Base-by-base conservation (phyloP, 768 basidiomycete genomes). In the Xerocomellus amylosporus region DNA sequence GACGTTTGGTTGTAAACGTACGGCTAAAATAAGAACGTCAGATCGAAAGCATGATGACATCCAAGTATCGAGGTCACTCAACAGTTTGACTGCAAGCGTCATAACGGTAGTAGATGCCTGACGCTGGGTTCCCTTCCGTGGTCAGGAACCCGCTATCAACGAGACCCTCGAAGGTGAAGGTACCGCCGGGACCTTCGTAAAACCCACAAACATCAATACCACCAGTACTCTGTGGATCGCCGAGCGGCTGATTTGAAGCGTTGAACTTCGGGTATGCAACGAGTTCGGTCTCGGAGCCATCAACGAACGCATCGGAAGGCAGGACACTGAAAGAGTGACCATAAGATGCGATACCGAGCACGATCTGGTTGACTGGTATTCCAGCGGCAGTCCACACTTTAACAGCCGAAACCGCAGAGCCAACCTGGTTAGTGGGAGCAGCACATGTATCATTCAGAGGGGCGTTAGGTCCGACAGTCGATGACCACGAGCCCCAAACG, bases 341-440 rank as follows among this genome's bases (percentile, higher is more conserved):
- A 71, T 92, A 95, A 4, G 86, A 71, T 9, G 92, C 82, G 2
- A 95, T 83, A 45, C 90, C 93, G 8, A 97, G 81, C 13, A 92
- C 82, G 54, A 95, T 88, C 73, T 87, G 68, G 55, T 58, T 4
- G 19, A 71, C 66, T 1, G 92, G 89, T 65, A 96, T 86, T 6
- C 90, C 89, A 38, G 93, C 92, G 2, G 68, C 62, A 2, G 74
- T 80, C 95, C 94, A 97, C 1, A 80, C 77, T 8, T 75, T 67
- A 47, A 97, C 79, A 12, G 88, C 85, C 3, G 84, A 84, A 30
- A 80, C 78, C 2, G 88, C 93, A 50, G 91, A 95, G 5, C 93
- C 91, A 17, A 71, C 68, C 50, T 82, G 87, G 57, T 86, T 74
- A 4, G 72, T 72, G 0, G 77, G 59, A 39, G 82, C 73, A 1